Percentiles rank a stretch among this genome's conserved stretches.
Conservation (phyloP, 2,329 filamentous ascomycete species). For the Talaromyces piceae region DNA sequence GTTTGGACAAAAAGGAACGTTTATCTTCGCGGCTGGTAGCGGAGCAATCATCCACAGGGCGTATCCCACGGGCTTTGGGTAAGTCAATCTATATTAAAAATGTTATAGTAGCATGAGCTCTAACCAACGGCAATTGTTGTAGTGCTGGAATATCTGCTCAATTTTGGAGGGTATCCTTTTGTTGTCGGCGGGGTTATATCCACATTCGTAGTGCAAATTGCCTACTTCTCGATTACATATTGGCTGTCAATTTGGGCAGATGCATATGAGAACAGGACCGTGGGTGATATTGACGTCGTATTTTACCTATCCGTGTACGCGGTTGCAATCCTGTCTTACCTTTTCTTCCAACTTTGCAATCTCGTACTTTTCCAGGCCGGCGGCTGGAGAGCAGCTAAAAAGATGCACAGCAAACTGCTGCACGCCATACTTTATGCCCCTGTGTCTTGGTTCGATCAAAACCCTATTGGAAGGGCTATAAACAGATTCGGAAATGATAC, state of each 20-base stretch:
- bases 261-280: constrained; percentile 12
- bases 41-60: constrained; percentile 19
- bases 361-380: constrained; percentile 45
- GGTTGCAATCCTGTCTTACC: constrained; percentile 34
- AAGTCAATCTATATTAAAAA: constrained; percentile 4
- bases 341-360: constrained; percentile 18
- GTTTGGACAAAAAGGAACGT: constrained; percentile 6
- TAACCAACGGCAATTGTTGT: neutral
- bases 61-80: constrained; percentile 20
- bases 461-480: constrained; percentile 42
- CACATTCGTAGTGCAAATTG: constrained; percentile 18
- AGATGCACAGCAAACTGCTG: constrained; percentile 48
- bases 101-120: neutral
- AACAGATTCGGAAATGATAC: constrained; percentile 51
- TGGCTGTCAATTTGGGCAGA: constrained; percentile 25
- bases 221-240: constrained; percentile 22
- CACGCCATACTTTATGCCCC: constrained; percentile 47
- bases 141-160: constrained; percentile 19
- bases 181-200: constrained; percentile 15
- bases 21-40: constrained; percentile 12
- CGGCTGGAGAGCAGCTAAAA: constrained; percentile 49
- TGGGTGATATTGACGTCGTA: constrained; percentile 10
- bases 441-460: constrained; percentile 50
- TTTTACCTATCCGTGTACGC: constrained; percentile 52
- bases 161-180: constrained; percentile 19